Percentiles rank a stretch among this genome's conserved stretches.
Conservation (phyloP, 805 yeast genomes). For the Schizosaccharomyces japonicus region DNA sequence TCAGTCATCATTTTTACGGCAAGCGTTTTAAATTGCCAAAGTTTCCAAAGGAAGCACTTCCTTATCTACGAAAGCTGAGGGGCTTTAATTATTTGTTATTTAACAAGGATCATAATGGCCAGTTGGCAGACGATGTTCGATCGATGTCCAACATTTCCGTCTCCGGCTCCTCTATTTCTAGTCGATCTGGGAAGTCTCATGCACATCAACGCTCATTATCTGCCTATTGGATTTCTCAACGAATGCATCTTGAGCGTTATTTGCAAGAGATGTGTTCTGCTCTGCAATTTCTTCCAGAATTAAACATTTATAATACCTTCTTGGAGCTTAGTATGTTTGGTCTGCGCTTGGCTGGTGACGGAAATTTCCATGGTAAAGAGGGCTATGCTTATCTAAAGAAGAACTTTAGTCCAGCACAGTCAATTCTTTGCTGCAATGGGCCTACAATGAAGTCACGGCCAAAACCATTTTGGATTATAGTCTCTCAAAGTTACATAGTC, state of each 20-base stretch:
- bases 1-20: constrained; percentile 12
- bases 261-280: constrained; percentile 34
- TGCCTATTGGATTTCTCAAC: constrained; percentile 7
- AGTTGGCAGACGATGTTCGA: background rate
- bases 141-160: background rate
- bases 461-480: constrained; percentile 74
- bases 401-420: constrained; percentile 70
- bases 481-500: constrained; percentile 62
- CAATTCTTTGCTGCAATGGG: constrained; percentile 73
- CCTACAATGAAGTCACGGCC: constrained; percentile 62
- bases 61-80: constrained; percentile 8
- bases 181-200: background rate
- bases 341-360: constrained; percentile 57
- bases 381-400: constrained; percentile 64
- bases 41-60: constrained; percentile 19
- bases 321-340: constrained; percentile 79
- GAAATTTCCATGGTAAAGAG: constrained; percentile 65
- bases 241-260: constrained; percentile 35
- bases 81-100: constrained; percentile 2
- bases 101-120: background rate
- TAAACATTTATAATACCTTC: constrained; percentile 62
- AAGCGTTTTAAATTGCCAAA: constrained; percentile 17
- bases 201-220: background rate
- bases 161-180: background rate
- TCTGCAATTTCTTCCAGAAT: constrained; percentile 51